Base-by-base conservation (phyloP, 176 grass and related monocot species). In the Cenchrus americanus region DNA sequence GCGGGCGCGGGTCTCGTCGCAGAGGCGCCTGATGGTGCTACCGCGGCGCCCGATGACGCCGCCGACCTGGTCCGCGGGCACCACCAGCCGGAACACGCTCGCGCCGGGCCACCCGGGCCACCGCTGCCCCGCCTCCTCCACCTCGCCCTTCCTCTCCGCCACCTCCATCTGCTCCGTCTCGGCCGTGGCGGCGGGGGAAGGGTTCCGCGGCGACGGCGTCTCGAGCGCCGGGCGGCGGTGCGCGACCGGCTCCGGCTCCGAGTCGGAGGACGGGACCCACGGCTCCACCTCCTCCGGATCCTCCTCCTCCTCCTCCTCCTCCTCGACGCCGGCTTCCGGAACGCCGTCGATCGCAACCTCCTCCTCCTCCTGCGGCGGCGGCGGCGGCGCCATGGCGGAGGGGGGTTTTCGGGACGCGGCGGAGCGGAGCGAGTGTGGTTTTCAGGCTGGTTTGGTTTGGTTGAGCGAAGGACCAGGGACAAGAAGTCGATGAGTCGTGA, bases 91-190 rank as follows among this genome's bases (percentile, higher is more conserved):
- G 80, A 92, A 97, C 53, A 97, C 87, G 75, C 80, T 94, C 47
- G 68, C 64, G 8, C 94, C 91, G 1, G 94, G 94, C 87, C 84
- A 91, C 62, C 94, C 89, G 5, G 89, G 94, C 94, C 91, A 97
- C 62, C 89, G 80, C 40, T 34, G 72, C 47, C 32, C 65, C 76
- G n/a, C 65, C 22, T 2, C 76, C 48, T 6, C 78, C 21, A 8
- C 14, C 30, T 47, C 64, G 17, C 30, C 22, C 30, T 57, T 60
- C n/a, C 14, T 15, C 40, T 13, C 54, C 40, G 14, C 10, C 37
- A 9, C 26, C 54, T 8, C 24, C 11, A 5, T 5, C 32, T 22
- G 43, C 46, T 50, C 69, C 44, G 69, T 46, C 69, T 27, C 22
- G 14, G 47, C 23, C 2, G 30, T n/a, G n/a, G n/a, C 15, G 30